A percentile compares a stretch with the other conserved stretches of the same genome.
Conservation (phyloP, 768 basidiomycete genomes). For the Kwoniella pini region DNA sequence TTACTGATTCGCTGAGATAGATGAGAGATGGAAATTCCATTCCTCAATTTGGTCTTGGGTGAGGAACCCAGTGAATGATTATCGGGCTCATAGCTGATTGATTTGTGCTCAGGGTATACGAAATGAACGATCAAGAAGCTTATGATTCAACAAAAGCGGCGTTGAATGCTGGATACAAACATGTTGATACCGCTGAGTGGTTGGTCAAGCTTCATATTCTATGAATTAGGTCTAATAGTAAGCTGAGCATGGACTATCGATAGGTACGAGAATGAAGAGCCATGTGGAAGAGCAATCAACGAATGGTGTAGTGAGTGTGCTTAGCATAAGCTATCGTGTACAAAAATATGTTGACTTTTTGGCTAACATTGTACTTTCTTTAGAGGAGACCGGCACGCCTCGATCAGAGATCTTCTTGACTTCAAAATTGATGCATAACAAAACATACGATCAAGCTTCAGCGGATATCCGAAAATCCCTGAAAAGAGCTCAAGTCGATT, state of each 20-base stretch:
- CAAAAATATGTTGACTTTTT: too few relatives aligned
- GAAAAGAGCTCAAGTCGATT: slow-evolving; percentile 61
- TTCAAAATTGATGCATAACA: slow-evolving; percentile 68
- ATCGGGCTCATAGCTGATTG: neutral
- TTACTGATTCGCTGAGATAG: slow-evolving; percentile 34
- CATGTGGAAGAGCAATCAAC: slow-evolving; percentile 65
- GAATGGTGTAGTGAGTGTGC: slow-evolving; percentile 40
- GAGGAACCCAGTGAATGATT: too few relatives aligned
- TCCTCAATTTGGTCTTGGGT: slow-evolving; percentile 65
- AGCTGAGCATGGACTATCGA: too few relatives aligned
- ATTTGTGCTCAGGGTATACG: slow-evolving; percentile 58
- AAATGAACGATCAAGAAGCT: slow-evolving; percentile 64
- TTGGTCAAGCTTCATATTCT: slow-evolving; percentile 15
- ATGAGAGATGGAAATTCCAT: slow-evolving; percentile 63
- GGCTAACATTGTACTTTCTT: too few relatives aligned
- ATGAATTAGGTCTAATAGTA: too few relatives aligned
- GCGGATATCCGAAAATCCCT: slow-evolving; percentile 63
- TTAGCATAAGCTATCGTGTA: too few relatives aligned
- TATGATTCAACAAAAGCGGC: slow-evolving; percentile 65
- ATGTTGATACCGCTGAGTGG: slow-evolving; percentile 61
- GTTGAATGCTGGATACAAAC: slow-evolving; percentile 69
- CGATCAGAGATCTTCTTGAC: slow-evolving; percentile 69
- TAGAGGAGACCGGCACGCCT: slow-evolving; percentile 55
- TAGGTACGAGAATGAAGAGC: slow-evolving; percentile 68
- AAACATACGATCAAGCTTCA: slow-evolving; percentile 59